These are phyloP conservation scores for Salvia miltiorrhiza DNA, from an alignment of 257 asterid genomes.

Conservation along the genomic window DNA sequence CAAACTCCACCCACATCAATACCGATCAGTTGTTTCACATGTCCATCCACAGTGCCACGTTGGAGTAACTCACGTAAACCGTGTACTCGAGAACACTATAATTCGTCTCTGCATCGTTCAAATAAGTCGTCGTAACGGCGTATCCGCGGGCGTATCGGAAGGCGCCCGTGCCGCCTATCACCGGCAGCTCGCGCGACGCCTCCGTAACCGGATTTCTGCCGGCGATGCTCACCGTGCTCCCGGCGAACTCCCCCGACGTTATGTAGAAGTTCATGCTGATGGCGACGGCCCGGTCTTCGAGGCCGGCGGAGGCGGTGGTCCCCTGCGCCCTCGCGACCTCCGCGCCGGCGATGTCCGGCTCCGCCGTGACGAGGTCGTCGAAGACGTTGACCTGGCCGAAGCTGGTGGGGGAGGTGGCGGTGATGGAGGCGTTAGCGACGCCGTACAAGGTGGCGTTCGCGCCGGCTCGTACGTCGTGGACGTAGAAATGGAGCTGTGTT, in stretches of 20 bases:
- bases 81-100: neutral
- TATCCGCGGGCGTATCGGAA: slow-evolving; percentile 6
- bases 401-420: slow-evolving; percentile 24
- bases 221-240: neutral
- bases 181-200: neutral
- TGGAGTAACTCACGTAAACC: neutral
- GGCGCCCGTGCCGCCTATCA: neutral
- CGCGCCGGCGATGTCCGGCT: neutral
- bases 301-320: neutral
- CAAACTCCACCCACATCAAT: too few species aligned
- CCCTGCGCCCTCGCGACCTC: slow-evolving; percentile 7
- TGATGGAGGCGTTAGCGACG: slow-evolving; percentile 34
- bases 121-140: neutral
- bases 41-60: neutral
- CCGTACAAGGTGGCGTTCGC: slow-evolving; percentile 21
- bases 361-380: slow-evolving; percentile 28
- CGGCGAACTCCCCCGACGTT: neutral
- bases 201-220: neutral
- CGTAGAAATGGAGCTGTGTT: slow-evolving; percentile 28
- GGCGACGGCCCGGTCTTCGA: neutral
- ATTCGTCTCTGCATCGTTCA: neutral
- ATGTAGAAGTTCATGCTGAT: neutral
- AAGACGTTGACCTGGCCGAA: slow-evolving; percentile 36
- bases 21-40: neutral
- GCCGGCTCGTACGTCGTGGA: slow-evolving; percentile 32